phyloP scores from a whole-genome alignment of 2,329 filamentous ascomycete genomes.

The Penicillium fuscoglaucum region DNA sequence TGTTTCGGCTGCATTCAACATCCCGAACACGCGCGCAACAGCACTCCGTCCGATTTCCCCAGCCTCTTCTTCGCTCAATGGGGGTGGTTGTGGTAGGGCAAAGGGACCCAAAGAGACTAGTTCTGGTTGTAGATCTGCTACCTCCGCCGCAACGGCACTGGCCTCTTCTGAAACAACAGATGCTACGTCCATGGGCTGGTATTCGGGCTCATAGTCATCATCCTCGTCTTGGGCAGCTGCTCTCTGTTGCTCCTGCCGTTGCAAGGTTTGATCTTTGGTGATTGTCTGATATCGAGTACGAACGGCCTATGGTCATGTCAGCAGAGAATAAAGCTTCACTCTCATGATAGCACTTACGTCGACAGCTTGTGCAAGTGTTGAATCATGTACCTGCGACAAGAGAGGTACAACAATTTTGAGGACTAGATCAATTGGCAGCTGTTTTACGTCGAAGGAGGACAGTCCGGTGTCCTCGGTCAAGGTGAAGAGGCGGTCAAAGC shows the following conservation, averaged over 20 bases:
- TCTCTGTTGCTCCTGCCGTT: constrained; percentile 33
- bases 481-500: constrained; percentile 80
- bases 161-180: constrained; percentile 41
- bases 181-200: constrained; percentile 64
- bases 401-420: constrained; percentile 80
- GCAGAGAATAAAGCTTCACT: neutral
- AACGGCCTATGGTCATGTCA: constrained; percentile 36
- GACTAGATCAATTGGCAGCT: constrained; percentile 72
- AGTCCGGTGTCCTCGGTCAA: constrained; percentile 74
- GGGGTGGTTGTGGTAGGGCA: constrained; percentile 73
- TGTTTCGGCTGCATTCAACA: constrained; percentile 73
- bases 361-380: constrained; percentile 70
- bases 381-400: constrained; percentile 68
- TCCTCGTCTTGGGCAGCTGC: constrained; percentile 63
- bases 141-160: constrained; percentile 74
- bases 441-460: constrained; percentile 77
- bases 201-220: constrained; percentile 90
- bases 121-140: constrained; percentile 67
- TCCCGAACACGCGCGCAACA: constrained; percentile 73
- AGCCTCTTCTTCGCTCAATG: constrained; percentile 69
- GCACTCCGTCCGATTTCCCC: constrained; percentile 73
- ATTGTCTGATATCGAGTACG: constrained; percentile 41
- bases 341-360: constrained; percentile 52
- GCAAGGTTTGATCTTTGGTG: constrained; percentile 38
- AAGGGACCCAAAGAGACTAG: constrained; percentile 69